Evolutionary conservation across 306 rosid species (phyloP).

Genomic region (Vicia villosa): DNA sequence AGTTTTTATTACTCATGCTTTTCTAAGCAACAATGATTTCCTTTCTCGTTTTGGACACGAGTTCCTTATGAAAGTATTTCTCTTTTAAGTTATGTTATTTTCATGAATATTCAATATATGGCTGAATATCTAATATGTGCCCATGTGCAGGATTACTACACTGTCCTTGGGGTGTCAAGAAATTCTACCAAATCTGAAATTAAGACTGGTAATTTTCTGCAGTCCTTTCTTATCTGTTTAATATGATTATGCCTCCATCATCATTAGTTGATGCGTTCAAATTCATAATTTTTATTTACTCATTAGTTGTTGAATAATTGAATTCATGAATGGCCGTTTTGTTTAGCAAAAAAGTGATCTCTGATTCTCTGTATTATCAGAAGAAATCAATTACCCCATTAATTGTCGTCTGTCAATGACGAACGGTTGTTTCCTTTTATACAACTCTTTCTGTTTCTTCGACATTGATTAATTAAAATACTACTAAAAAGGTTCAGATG

Average conservation of each 20-base stretch:
- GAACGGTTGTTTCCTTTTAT: conserved; percentile 7
- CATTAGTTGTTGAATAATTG: not conserved
- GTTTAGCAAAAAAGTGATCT: not conserved
- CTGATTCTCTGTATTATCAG: conserved; percentile 8
- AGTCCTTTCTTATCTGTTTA: conserved; percentile 6
- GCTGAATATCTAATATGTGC: conserved; percentile 31
- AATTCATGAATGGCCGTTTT: not conserved
- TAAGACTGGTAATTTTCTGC: conserved; percentile 69
- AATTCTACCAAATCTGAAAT: conserved; percentile 90
- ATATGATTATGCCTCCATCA: conserved; percentile 1
- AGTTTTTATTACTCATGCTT: conserved; percentile 44
- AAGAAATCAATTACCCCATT: conserved; percentile 6
- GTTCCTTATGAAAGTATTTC: conserved; percentile 5
- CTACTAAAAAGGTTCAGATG: not conserved
- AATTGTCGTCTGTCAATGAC: not conserved
- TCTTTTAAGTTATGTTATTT: not conserved
- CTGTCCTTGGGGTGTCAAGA: conserved; percentile 90
- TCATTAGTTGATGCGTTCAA: conserved; percentile 7
- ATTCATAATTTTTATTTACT: conserved; percentile 26
- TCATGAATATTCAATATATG: conserved; percentile 13
- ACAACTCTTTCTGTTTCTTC: not conserved
- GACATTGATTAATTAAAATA: not conserved
- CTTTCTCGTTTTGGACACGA: conserved; percentile 10
- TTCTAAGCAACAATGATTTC: conserved; percentile 21
- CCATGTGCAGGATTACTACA: conserved; percentile 78